Base-by-base conservation (phyloP, 345 rosid genomes). In the Pistacia vera region DNA sequence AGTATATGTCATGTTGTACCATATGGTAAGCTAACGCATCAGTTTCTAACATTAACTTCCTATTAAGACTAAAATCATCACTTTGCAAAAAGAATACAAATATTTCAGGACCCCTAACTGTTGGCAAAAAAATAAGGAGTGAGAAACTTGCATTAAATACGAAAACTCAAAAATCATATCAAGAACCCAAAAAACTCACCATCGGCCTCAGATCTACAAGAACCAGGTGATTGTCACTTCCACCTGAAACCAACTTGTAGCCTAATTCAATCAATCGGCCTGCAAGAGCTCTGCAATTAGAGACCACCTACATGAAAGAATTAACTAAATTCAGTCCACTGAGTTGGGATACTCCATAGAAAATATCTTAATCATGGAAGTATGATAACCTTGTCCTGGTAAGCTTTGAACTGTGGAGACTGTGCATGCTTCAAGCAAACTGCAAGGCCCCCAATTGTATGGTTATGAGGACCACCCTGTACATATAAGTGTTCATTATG, bases 401-500 rank as follows among this genome's bases (percentile, higher is more conserved):
- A 93, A 77, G 85, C 83, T 81, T 88, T 87, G 70, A 95, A 93
- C 70, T 88, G 90, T 0, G 88, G 84, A 3, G 91, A 88, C 76
- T 90, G 91, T 33, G 92, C 96, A 78, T 89, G 92, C 84, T 95
- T 93, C 85, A 95, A 84, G 83, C 96, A 90, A 75, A 95, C 99
- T 18, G 98, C 93, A 71, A 95, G 87, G 48, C 93, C 97, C 54
- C 98, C 96, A 57, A 93, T 91, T 58, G 98, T 91, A 88, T 95
- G 99, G 84, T 93, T 95, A 89, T 93, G 98, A 70, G 97, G 98
- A 68, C 98, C 98, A 81, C 99, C 99, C 99, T 93, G 84, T 60
- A 84, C 25, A 69, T 63, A 63, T 9, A 78, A 70, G 49, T 8
- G 17, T 51, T 46, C 2, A 72, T 48, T 3, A 61, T 61, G 59